Base-by-base conservation (phyloP, 2,329 filamentous ascomycete species). In the Pleurostoma richardsiae region DNA sequence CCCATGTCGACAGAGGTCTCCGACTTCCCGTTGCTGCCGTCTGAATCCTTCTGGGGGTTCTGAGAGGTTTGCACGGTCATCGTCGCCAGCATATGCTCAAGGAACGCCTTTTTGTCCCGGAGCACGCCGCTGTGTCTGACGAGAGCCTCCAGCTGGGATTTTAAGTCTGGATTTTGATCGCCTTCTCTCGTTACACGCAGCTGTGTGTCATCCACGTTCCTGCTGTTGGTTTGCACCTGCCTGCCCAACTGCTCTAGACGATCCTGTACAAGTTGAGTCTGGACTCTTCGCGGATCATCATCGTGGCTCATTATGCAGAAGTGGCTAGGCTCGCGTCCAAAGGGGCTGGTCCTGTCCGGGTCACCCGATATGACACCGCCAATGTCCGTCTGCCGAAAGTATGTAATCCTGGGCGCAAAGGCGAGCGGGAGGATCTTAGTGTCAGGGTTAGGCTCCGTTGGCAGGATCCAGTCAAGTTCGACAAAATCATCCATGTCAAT, bases 401-500 rank as follows among this genome's bases (percentile, higher is more conserved):
- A 99, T 1, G 94, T 97, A 59, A 99, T 88, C 2, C 94, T 82
- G n/a, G 94, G 95, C 26, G 92, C 89, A 58, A 85, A 97, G 0
- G 88, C 91, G 6, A 99, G 77, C 0, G 95, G 95, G 45, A 99
- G 69, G 41, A 99, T 99, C 64, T 94, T 91, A 1, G 92, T 97
- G 55, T 95, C 86, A 1, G 92, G 91, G 54, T 96, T 95, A 30
- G 86, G 82, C 60, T 95, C 89, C 10, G 89, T 86, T 1, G 92
- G 92, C 28, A 96, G 69, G 45, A 96, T 91, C 92, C 92, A 97
- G 62, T 96, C 95, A 27, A 99, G 72, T 64, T 99, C 94, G 30
- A 99, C 91, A 66, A 99, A 99, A 63, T 99, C 94, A 61, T 99
- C 94, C 90, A 99, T 97, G 60, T 99, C 94, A 52, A 99, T 91